Evolutionary conservation across 2,329 filamentous ascomycete genomes (phyloP).

Genomic region (Trichoderma polysporum): DNA sequence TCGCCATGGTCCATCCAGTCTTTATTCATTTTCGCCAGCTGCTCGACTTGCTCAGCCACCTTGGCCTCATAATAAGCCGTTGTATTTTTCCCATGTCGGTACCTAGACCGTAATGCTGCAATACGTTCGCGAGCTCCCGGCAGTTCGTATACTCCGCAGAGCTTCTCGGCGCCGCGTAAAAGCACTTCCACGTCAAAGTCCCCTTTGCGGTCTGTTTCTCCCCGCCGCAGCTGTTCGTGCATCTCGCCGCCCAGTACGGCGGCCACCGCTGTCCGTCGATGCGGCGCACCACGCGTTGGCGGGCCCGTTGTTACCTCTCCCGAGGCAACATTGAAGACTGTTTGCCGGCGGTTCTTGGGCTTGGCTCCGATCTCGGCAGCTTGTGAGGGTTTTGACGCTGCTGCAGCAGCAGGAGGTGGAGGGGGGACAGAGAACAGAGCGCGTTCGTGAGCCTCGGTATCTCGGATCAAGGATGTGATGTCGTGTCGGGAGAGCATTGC

Average conservation of each 20-base stretch:
- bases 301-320: slow-evolving; percentile 61
- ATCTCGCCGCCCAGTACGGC: slow-evolving; percentile 85
- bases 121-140: slow-evolving; percentile 78
- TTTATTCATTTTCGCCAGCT: slow-evolving; percentile 72
- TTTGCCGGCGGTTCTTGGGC: slow-evolving; percentile 51
- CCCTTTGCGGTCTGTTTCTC: slow-evolving; percentile 52
- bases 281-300: slow-evolving; percentile 50
- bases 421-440: slow-evolving; percentile 91
- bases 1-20: slow-evolving; percentile 54
- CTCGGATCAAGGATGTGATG: slow-evolving; percentile 90
- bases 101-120: slow-evolving; percentile 65
- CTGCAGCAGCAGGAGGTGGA: slow-evolving; percentile 48
- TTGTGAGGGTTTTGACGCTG: slow-evolving; percentile 30
- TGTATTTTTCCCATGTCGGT: slow-evolving; percentile 70
- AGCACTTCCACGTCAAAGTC: slow-evolving; percentile 86
- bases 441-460: slow-evolving; percentile 91
- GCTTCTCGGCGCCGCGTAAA: slow-evolving; percentile 82
- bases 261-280: slow-evolving; percentile 79
- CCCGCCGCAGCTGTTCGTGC: slow-evolving; percentile 71
- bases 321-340: slow-evolving; percentile 64
- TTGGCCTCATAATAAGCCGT: slow-evolving; percentile 77
- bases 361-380: background rate
- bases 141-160: slow-evolving; percentile 83
- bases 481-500: slow-evolving; percentile 84
- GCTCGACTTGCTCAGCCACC: slow-evolving; percentile 72